Evolutionary conservation across 2,329 filamentous ascomycete species (phyloP), one percentile per base, ranked within the genome.

Genomic region (Bipolaris oryzae): DNA sequence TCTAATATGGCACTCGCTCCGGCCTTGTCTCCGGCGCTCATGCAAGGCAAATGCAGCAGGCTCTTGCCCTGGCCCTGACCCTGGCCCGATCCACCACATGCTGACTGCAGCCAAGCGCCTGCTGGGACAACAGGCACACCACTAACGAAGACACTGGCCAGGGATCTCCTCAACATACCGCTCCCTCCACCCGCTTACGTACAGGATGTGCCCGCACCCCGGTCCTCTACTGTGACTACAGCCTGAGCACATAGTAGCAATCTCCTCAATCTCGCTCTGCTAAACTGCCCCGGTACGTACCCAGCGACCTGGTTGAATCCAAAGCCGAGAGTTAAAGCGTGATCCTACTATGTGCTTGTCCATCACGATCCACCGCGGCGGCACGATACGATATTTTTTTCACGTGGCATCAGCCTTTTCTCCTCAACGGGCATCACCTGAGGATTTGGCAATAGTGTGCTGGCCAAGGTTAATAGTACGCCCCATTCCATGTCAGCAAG

Each of bases 371-470:
- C n/a, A 48, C 45, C 6, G 21, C 50, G 47, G 54, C 61, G 47
- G 54, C 61, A 64, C 61, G 53, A 51, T 68, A 48, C 21, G 21
- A 21, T 21, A n/a, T n/a, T n/a, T 9, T 38, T 42, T 55, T 63
- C 69, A 68, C 67, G 64, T 73, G 67, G 68, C 54, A 43, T 52
- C 47, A 53, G 50, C 48, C 48, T 53, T 55, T 50, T 47, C n/a
- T 47, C 23, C 42, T 31, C 45, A 45, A 51, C 44, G 39, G 45
- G 54, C 52, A 49, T 51, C 41, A 39, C 38, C 56, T 52, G 45
- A 62, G 59, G 47, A 55, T 33, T 57, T 50, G 65, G 67, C 68
- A 72, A 67, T 57, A 46, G 63, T 64, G 61, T 68, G 61, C 52
- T 52, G 23, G 39, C 51, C 33, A 59, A 9, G 33, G 53, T 53